Conservation (phyloP, 129 eudicot species). For the Ambrosia artemisiifolia region DNA sequence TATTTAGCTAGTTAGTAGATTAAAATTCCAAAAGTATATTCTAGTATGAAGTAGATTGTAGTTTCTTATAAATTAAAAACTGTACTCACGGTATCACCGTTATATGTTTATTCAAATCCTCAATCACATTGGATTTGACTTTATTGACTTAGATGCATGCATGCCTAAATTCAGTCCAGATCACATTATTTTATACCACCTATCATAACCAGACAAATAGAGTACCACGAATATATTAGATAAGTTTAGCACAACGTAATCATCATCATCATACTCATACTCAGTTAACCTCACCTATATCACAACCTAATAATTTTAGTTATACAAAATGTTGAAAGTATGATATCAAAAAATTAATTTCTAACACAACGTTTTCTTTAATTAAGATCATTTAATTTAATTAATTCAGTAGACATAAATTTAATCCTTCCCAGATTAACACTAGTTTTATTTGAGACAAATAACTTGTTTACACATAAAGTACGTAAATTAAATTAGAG, state of each 20-base stretch:
- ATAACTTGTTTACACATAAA: neutral
- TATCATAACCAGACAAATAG: neutral
- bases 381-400: neutral
- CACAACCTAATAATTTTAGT: neutral
- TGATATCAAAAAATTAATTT: neutral
- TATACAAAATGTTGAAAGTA: neutral
- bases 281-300: too few species aligned
- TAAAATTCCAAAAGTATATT: too few species aligned
- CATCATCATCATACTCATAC: too few species aligned
- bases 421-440: neutral
- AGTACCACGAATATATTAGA: neutral
- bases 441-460: neutral
- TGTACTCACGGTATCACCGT: too few species aligned
- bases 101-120: neutral
- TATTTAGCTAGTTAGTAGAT: too few species aligned
- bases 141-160: conserved; percentile 3
- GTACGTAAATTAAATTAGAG: neutral
- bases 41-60: too few species aligned
- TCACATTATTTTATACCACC: neutral
- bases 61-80: too few species aligned
- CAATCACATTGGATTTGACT: neutral
- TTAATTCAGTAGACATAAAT: neutral
- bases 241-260: neutral
- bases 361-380: neutral
- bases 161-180: neutral